These are phyloP conservation scores for Psilocybe cubensis DNA, from an alignment of 768 basidiomycete genomes.

Conservation along the genomic window DNA sequence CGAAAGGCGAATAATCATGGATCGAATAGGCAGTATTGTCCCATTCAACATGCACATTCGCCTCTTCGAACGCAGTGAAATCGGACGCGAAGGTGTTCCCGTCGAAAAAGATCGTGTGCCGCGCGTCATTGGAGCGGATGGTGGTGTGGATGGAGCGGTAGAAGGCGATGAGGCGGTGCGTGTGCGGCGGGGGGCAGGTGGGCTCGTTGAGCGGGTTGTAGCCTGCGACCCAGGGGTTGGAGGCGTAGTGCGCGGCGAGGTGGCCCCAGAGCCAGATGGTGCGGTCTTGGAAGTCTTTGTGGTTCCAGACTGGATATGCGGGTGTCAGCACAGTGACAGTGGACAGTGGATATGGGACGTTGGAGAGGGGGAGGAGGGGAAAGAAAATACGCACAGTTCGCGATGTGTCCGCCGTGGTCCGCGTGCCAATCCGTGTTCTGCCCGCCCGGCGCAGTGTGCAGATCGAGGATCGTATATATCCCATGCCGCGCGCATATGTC, in stretches of 20 bases:
- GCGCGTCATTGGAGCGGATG: slow-evolving; percentile 70
- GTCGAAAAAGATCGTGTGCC: slow-evolving; percentile 81
- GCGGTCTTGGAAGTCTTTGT: slow-evolving; percentile 87
- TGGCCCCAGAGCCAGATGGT: slow-evolving; percentile 77
- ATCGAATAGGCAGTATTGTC: slow-evolving; percentile 78
- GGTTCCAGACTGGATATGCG: slow-evolving; percentile 66
- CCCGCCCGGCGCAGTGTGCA: slow-evolving; percentile 77
- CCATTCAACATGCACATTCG: slow-evolving; percentile 61
- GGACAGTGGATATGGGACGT: not conserved
- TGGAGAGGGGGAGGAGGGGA: not conserved
- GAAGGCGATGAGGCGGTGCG: slow-evolving; percentile 68
- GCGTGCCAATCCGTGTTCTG: slow-evolving; percentile 84
- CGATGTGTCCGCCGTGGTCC: slow-evolving; percentile 70
- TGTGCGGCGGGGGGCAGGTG: slow-evolving; percentile 54
- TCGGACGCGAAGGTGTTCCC: slow-evolving; percentile 85
- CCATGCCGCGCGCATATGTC: slow-evolving; percentile 73
- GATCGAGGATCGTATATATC: slow-evolving; percentile 81
- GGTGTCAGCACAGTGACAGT: not conserved
- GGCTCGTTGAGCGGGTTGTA: slow-evolving; percentile 89
- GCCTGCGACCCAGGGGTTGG: slow-evolving; percentile 83
- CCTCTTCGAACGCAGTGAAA: slow-evolving; percentile 73
- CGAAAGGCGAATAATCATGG: slow-evolving; percentile 78
- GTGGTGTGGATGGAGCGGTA: slow-evolving; percentile 71
- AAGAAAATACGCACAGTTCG: slow-evolving; percentile 46
- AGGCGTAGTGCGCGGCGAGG: slow-evolving; percentile 75